Conservation (phyloP, 192 early-diverging fungal genomes). For the Podila clonocystis region DNA sequence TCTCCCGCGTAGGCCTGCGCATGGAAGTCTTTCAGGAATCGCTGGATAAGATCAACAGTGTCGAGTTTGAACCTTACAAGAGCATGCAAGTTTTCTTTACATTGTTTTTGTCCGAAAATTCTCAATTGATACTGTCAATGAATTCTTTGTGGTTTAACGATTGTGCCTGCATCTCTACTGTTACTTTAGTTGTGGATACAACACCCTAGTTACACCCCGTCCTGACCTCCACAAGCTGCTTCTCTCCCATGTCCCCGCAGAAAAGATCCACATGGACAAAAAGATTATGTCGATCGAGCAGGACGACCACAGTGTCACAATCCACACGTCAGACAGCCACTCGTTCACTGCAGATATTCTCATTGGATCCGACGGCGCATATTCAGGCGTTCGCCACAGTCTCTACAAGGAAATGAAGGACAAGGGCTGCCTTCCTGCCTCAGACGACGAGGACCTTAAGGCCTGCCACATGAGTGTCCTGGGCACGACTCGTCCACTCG, state of each 20-base stretch:
- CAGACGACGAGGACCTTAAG: conserved; percentile 10
- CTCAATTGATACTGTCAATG: too few relatives aligned
- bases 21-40: conserved; percentile 1
- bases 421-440: conserved; percentile 3
- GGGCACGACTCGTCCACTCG: conserved; percentile 16
- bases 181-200: not conserved
- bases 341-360: not conserved
- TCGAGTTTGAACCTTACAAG: not conserved
- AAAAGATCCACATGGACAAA: not conserved
- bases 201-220: not conserved
- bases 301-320: not conserved
- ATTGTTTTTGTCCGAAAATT: too few relatives aligned
- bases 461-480: conserved; percentile 18
- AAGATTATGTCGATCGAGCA: conserved; percentile 2
- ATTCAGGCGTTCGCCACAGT: conserved; percentile 16
- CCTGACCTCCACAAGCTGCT: not conserved
- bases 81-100: not conserved
- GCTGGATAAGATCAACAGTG: not conserved
- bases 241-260: not conserved
- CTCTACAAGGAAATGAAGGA: conserved; percentile 11
- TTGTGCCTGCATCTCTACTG: too few relatives aligned
- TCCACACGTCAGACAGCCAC: not conserved
- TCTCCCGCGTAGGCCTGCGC: not conserved
- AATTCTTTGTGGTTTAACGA: too few relatives aligned
- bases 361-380: conserved; percentile 21